Base-by-base conservation (phyloP, 768 basidiomycete species). In the Naganishia kalamii region DNA sequence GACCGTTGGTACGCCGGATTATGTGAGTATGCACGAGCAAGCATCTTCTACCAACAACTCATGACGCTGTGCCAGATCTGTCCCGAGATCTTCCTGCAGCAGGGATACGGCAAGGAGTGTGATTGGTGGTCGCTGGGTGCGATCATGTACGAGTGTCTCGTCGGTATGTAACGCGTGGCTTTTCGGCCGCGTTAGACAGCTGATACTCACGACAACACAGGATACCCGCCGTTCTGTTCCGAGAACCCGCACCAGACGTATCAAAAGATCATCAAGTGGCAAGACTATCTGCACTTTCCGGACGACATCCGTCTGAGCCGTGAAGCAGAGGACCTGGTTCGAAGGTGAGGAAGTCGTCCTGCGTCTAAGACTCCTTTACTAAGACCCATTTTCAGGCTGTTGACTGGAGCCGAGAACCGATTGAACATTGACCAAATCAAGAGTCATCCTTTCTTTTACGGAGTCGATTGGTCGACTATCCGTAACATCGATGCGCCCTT, bases 101-200 rank as follows among this genome's bases (percentile, higher is more conserved):
- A 90, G 75, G 96, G 96, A n/a, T 98, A 98, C 76, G 92, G 90
- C 25, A 90, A 93, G 72, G 93, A 94, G 78, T 97, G 93, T 74
- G 96, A 99, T 78, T 98, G 93, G 92, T 99, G 96, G 96, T 96
- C 93, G 8, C 83, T 98, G 30, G 96, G 96, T 4, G 90, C 92
- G 19, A 97, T 98, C 81, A 93, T 91, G 88, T 99, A 96, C 77
- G 94, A 98, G 79, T 96, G 89, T 78, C 81, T 98, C 25, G 90
- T 98, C 69, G 96, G 76, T 77, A 35, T 68, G 76, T 75, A 10
- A 5, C 15, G 10, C 25, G 6, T 37, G 23, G 23, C 3, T 52
- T 43, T 4, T 19, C 19, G 33, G 19, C 25, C 37, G 21, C 4
- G 63, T 32, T 11, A 17, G 23, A 15, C 23, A n/a, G 17, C 19